Evolutionary conservation across 106 monocot species (phyloP).

Genomic region (Acanthochlamys bracteata): DNA sequence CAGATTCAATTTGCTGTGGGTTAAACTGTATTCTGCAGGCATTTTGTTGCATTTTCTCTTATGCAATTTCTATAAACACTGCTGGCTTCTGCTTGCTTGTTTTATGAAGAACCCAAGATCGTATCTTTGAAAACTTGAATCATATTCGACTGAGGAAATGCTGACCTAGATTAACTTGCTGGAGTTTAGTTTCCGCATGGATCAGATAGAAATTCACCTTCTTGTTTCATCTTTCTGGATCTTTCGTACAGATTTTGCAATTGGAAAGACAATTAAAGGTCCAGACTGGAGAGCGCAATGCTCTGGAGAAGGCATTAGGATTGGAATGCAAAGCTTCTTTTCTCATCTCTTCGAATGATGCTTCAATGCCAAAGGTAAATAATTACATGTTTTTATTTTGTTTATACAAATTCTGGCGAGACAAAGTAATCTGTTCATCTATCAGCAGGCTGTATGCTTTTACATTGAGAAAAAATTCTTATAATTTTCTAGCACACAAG

Average conservation of each 20-base stretch:
- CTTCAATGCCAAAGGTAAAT: slow-evolving; percentile 48
- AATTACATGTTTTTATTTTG: not conserved
- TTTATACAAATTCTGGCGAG: not conserved
- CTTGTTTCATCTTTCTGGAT: not conserved
- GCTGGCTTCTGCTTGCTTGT: too few relatives aligned
- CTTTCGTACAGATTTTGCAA: slow-evolving; percentile 66
- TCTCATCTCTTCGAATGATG: slow-evolving; percentile 26
- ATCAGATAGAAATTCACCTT: not conserved
- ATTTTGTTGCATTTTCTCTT: too few relatives aligned
- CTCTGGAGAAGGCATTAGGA: slow-evolving; percentile 80
- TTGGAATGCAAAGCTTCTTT: slow-evolving; percentile 42
- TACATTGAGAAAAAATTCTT: too few relatives aligned
- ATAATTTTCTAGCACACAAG: too few relatives aligned
- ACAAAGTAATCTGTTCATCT: not conserved
- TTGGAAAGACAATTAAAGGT: slow-evolving; percentile 72
- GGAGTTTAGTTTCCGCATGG: not conserved
- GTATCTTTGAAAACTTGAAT: too few relatives aligned
- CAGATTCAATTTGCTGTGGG: not conserved
- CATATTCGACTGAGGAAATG: too few relatives aligned
- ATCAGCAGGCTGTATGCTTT: too few relatives aligned
- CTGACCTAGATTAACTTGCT: too few relatives aligned
- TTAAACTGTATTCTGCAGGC: not conserved
- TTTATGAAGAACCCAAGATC: too few relatives aligned
- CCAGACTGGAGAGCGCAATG: slow-evolving; percentile 41
- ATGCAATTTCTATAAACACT: too few relatives aligned